phyloP scores from a whole-genome alignment of 352 stramenopile species.

The Phytophthora macrochlamydospora region DNA sequence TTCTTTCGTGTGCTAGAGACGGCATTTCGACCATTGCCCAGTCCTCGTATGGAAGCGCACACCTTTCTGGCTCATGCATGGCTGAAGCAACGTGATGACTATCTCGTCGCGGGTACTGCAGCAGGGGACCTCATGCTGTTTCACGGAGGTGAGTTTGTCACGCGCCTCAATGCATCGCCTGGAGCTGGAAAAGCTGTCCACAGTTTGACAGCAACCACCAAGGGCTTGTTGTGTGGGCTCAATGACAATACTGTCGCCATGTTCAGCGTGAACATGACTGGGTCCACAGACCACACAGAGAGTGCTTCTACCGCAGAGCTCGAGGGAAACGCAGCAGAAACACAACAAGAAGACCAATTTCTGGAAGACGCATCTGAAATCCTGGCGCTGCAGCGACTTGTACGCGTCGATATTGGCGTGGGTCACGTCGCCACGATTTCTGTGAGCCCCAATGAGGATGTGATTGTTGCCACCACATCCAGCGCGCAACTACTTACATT shows the following conservation, averaged over 20 bases:
- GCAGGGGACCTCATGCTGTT: conserved; percentile 90
- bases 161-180: conserved; percentile 57
- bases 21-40: conserved; percentile 84
- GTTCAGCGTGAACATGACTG: conserved; percentile 50
- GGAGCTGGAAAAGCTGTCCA: conserved; percentile 55
- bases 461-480: conserved; percentile 64
- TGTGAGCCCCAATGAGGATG: conserved; percentile 82
- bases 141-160: conserved; percentile 68
- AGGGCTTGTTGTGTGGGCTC: conserved; percentile 80
- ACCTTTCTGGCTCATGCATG: conserved; percentile 88
- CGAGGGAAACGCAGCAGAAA: conserved; percentile 2
- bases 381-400: conserved; percentile 58
- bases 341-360: conserved; percentile 25
- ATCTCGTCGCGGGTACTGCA: conserved; percentile 84
- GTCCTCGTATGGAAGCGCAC: conserved; percentile 68
- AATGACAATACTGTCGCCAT: conserved; percentile 74
- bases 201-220: conserved; percentile 68
- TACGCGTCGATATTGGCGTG: conserved; percentile 62
- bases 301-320: conserved; percentile 25
- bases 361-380: conserved; percentile 36
- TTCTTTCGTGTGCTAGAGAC: conserved; percentile 93
- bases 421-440: conserved; percentile 56
- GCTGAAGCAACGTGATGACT: conserved; percentile 91
- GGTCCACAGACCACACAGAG: conserved; percentile 31
- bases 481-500: conserved; percentile 75